Base-by-base conservation (phyloP, 2,329 filamentous ascomycete species). In the Byssothecium circinans region DNA sequence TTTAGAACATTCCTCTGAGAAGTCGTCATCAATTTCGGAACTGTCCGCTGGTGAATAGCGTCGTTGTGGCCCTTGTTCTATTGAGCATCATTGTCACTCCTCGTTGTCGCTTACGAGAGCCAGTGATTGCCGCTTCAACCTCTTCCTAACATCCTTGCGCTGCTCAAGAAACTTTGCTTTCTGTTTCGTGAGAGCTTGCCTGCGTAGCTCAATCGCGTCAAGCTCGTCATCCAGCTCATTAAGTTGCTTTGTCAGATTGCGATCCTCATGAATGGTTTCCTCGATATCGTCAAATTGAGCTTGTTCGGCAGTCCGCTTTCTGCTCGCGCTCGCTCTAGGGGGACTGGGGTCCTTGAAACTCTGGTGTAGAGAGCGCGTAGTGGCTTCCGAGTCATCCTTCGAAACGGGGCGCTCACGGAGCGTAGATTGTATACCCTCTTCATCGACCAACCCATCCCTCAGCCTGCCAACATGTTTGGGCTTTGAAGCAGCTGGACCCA, bases 281-380 rank as follows among this genome's bases (percentile, higher is more conserved):
- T 42, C 35, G 20, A 54, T 44, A 8, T 34, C 41, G 8, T 49
- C 48, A 18, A 54, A 49, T 11, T 49, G 23, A 10, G 36, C 47
- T 22, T 56, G 50, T 45, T 56, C 53, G 27, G 45, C 47, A 14
- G 50, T 45, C 19, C 50, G 50, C 23, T 53, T 54, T 3, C 19
- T 40, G 17, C 34, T 34, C 30, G 39, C 23, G 5, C 10, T 25
- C 23, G 23, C 6, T 25, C 10, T 10, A 25, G 23, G 10, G 5
- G 23, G 23, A 25, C 6, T 25, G 23, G 23, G 10, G 23, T 25
- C 10, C 23, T 10, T 5, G 23, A 10, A 44, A 6, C 39, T 33
- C 18, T 20, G 17, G 8, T 8, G 25, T 32, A 12, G 20, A n/a
- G 20, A 10, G 17, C 35, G 6, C 22, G 22, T 15, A n/a, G 36